Evolutionary conservation across 192 early-diverging fungal species (phyloP), one percentile per base, ranked within the genome.

Genomic region (Geranomyces variabilis): DNA sequence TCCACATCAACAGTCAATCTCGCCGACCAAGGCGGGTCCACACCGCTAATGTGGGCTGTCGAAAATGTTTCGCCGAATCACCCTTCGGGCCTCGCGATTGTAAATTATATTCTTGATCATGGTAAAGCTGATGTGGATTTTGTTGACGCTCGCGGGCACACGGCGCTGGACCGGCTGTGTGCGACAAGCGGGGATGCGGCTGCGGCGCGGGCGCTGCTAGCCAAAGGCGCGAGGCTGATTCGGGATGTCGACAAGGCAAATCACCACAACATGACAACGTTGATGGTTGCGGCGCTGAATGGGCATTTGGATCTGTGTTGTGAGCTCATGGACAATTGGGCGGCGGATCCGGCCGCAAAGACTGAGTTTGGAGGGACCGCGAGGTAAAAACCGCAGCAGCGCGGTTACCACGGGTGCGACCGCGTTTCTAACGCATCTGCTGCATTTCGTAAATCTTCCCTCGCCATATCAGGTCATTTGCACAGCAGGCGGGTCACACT

Each of bases 201-300:
- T 33, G 74, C 74, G 19, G 80, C 77, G 3, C 41, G 67, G 48
- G 31, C 71, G 26, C 61, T 85, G 61, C 44, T 85, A 8, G 41
- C 74, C 29, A 26, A 63, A 43, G 80, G 80, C 4, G 80, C 83
- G 22, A 33, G 63, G 14, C 60, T 82, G 2, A 71, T 79, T 9
- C 41, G 66, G 7, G 34, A 69, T 6, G 45, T 68, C 15, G 73
- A 79, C 65, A 79, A 75, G 48, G 29, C 59, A 13, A 63, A 53
- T 29, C 41, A 73, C n/a, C 79, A 77, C 29, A n/a, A 67, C 26
- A 70, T 80, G 62, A 85, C 83, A 29, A 75, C 76, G 17, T 56
- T 85, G 58, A 85, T 85, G 83, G 66, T 69, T 41, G 83, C 83
- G 0, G 83, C 83, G 15, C 57, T 85, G 53, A 85, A 85, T 71